phyloP scores from a whole-genome alignment of 768 basidiomycete genomes.

The Pleurotus djamor region DNA sequence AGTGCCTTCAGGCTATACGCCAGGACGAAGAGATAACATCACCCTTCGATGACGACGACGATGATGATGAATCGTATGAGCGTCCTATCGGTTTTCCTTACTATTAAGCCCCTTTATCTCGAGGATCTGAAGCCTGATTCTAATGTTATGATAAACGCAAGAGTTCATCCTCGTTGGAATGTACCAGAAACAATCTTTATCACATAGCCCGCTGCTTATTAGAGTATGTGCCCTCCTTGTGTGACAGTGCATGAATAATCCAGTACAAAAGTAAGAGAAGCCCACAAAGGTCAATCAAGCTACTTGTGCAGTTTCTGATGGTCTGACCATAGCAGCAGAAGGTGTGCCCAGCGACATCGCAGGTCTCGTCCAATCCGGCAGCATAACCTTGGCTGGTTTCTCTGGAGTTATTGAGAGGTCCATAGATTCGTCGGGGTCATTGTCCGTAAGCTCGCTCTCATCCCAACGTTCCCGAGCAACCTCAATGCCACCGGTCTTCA shows the following conservation, averaged over 20 bases:
- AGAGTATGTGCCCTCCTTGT: too few species aligned
- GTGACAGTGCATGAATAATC: neutral
- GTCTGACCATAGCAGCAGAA: conserved; percentile 32
- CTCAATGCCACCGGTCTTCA: conserved; percentile 87
- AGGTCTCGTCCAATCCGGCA: conserved; percentile 83
- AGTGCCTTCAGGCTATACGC: too few species aligned
- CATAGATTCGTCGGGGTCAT: conserved; percentile 39
- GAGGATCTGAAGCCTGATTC: too few species aligned
- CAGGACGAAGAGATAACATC: too few species aligned
- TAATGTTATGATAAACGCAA: too few species aligned
- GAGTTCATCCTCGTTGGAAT: too few species aligned
- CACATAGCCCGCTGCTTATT: too few species aligned
- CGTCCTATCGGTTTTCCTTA: too few species aligned
- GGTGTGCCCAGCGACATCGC: conserved; percentile 67
- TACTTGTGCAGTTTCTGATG: neutral
- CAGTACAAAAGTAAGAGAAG: neutral
- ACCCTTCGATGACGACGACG: too few species aligned
- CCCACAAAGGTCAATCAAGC: neutral
- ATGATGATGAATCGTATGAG: too few species aligned
- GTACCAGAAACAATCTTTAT: too few species aligned
- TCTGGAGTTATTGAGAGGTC: conserved; percentile 33
- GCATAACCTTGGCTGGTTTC: conserved; percentile 35
- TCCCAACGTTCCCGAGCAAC: conserved; percentile 87
- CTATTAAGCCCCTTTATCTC: too few species aligned
- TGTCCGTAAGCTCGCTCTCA: conserved; percentile 48